A percentile compares a stretch with the other conserved stretches of the same genome.
Evolutionary conservation across 306 rosid species (phyloP).

Genomic region (Fragaria ananassa): DNA sequence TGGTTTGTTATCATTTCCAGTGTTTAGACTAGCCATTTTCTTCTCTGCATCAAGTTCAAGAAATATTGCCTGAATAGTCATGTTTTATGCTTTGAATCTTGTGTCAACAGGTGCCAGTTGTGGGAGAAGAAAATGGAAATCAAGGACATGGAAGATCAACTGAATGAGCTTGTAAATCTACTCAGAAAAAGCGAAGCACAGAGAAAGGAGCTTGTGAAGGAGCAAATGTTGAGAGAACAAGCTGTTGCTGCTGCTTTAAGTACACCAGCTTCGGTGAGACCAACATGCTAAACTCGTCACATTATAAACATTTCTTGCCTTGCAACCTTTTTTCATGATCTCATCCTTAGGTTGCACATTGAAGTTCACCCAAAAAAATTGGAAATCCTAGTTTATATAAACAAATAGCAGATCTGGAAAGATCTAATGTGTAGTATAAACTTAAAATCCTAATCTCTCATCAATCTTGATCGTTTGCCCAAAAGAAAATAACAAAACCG

Average conservation of each 20-base stretch:
- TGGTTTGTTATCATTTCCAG: background rate
- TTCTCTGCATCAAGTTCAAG: background rate
- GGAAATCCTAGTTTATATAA: slow-evolving; percentile 8
- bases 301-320: slow-evolving; percentile 9
- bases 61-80: slow-evolving; percentile 1
- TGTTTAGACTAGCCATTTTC: background rate
- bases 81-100: slow-evolving; percentile 12
- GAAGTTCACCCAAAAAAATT: background rate
- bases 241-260: slow-evolving; percentile 38
- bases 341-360: slow-evolving; percentile 14
- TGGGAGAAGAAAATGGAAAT: slow-evolving; percentile 73
- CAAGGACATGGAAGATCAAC: slow-evolving; percentile 68
- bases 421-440: slow-evolving; percentile 2
- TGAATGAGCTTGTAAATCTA: slow-evolving; percentile 52
- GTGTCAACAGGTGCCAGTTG: slow-evolving; percentile 58
- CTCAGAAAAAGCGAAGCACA: slow-evolving; percentile 63
- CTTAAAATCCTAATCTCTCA: background rate
- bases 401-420: slow-evolving; percentile 15
- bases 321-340: slow-evolving; percentile 11
- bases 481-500: background rate
- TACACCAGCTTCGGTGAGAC: slow-evolving; percentile 54
- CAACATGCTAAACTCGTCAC: background rate
- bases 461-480: background rate
- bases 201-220: slow-evolving; percentile 55
- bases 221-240: slow-evolving; percentile 54